A percentile compares a stretch with the other conserved stretches of the same genome.
Conservation (phyloP, 352 stramenopile genomes). For the Elongisporangium anandrum region DNA sequence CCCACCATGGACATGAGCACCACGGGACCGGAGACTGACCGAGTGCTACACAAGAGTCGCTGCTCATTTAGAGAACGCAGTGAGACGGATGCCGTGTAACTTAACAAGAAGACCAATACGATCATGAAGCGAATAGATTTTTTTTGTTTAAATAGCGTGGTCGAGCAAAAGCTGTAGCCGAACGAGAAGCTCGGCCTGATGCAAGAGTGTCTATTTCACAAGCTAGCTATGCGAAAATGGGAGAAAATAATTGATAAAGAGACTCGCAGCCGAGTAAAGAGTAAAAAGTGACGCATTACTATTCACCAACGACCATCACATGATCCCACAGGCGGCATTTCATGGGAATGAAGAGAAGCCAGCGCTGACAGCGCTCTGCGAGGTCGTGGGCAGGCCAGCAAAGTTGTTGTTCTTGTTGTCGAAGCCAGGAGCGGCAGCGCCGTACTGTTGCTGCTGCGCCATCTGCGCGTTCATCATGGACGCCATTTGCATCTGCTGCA, state of each 20-base stretch:
- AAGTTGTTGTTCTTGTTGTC: background rate
- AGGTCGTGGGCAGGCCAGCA: background rate
- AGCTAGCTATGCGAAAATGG: background rate
- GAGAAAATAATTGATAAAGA: background rate
- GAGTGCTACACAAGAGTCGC: background rate
- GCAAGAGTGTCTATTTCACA: background rate
- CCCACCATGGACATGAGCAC: conserved; percentile 13
- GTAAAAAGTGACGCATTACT: background rate
- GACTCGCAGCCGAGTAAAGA: no score
- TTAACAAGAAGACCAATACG: conserved; percentile 4
- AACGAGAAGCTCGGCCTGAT: background rate
- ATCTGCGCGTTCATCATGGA: conserved; percentile 46
- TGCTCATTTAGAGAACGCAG: background rate
- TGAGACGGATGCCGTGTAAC: conserved; percentile 11
- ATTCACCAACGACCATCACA: background rate
- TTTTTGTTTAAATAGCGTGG: background rate
- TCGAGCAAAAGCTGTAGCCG: background rate
- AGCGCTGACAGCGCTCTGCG: background rate
- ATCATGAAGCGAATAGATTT: background rate
- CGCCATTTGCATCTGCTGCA: conserved; percentile 27
- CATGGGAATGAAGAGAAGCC: background rate
- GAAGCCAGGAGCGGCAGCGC: background rate
- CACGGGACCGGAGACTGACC: conserved; percentile 8
- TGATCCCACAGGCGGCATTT: background rate
- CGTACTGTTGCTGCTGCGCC: conserved; percentile 11